Base-by-base conservation (phyloP, 306 rosid species). In the Cucurbita argyrosperma region DNA sequence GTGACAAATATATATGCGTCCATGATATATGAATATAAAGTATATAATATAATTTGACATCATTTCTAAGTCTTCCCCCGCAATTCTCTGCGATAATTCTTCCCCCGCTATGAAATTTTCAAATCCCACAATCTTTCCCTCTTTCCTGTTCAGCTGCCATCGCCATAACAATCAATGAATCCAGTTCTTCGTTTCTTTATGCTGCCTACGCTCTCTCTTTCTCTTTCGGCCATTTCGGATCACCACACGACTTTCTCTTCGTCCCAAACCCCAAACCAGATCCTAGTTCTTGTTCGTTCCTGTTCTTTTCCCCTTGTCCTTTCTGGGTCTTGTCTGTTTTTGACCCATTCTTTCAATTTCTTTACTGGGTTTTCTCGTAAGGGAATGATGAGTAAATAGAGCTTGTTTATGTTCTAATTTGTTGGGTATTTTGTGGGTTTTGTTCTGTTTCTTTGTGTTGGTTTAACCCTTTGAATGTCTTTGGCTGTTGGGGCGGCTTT, bases 401-500 rank as follows among this genome's bases (percentile, higher is more conserved):
- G n/a, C 40, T 67, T 45, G 19, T 7, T 38, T 38, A 15, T 72
- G 62, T n/a, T 40, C 18, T 72, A 46, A 7, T 21, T 72, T 15
- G 10, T 35, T 15, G 60, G 74, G 40, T 43, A 10, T 74, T 42
- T 26, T 23, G 7, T 57, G 15, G 62, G 8, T 57, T 60, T 60
- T 74, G 10, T 52, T 18, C 5, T 23, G 57, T 58, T 42, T 43
- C 42, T 61, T 23, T 11, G 43, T 49, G 47, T 47, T 55, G 74
- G 60, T 72, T 79, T 64, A 8, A 64, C 19, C 68, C 68, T 72
- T 49, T 49, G 79, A 19, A 79, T 71, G 75, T 73, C 74, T 43
- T 75, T 65, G 23, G 78, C 53, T 73, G 59, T 67, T 52, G 84
- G 74, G 72, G 76, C 42, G 65, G n/a, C 61, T 53, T 76, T 61